A percentile compares a stretch with the other conserved stretches of the same genome.
phyloP scores from a whole-genome alignment of 2,329 filamentous ascomycete species.

The Immersiporthe knoxdaviesiana region DNA sequence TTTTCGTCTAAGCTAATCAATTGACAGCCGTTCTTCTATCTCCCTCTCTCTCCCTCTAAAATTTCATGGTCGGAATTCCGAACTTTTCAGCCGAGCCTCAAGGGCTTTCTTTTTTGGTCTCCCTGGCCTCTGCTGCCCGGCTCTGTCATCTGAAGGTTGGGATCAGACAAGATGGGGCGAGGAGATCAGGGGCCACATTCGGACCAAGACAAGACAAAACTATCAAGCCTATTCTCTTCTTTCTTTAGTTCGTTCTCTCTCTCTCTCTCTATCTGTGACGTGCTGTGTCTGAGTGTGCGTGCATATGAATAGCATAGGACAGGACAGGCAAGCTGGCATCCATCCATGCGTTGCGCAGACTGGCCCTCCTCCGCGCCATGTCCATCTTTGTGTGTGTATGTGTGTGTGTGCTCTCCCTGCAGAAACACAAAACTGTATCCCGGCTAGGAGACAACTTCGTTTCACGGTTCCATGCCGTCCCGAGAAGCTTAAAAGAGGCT shows the following conservation, averaged over 20 bases:
- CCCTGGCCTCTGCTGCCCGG: neutral
- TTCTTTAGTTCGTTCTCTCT: no score
- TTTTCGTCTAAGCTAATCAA: neutral
- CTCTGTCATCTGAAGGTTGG: neutral
- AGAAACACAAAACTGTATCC: neutral
- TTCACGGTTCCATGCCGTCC: conserved; percentile 5
- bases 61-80: neutral
- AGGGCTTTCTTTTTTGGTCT: neutral
- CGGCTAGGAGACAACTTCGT: neutral
- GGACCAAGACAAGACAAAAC: neutral
- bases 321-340: neutral
- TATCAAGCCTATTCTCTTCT: neutral
- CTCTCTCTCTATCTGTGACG: neutral
- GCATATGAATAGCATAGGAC: neutral
- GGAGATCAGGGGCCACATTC: no score
- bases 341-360: neutral
- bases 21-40: neutral
- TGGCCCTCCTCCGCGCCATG: neutral
- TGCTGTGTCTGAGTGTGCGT: neutral
- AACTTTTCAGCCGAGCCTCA: neutral
- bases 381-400: neutral
- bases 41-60: no score
- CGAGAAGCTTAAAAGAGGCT: neutral
- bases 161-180: no score
- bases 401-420: no score